Evolutionary conservation across 176 grass and related monocot species (phyloP).

Genomic region (Lolium multiflorum): DNA sequence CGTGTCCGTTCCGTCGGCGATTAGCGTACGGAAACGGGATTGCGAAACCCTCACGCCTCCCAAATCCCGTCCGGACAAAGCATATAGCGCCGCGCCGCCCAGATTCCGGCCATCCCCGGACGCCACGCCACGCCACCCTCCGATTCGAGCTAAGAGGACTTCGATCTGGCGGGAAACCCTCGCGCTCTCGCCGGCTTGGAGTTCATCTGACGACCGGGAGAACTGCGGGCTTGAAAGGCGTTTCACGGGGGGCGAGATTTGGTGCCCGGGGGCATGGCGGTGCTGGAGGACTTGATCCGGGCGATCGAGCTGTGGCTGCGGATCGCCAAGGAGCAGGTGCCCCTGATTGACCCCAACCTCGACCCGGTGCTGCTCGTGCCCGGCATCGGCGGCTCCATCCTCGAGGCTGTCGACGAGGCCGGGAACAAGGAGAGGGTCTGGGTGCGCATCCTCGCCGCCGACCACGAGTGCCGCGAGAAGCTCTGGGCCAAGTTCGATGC

Average conservation of each 20-base stretch:
- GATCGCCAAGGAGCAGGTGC: constrained; percentile 58
- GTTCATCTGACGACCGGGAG: neutral
- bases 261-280: constrained; percentile 32
- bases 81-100: neutral
- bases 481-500: constrained; percentile 92
- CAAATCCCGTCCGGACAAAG: neutral
- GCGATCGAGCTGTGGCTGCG: constrained; percentile 86
- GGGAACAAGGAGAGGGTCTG: constrained; percentile 85
- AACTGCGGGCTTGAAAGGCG: neutral
- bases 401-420: constrained; percentile 78
- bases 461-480: constrained; percentile 82
- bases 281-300: constrained; percentile 79
- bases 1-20: neutral
- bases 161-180: constrained; percentile 8
- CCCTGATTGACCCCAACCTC: constrained; percentile 68
- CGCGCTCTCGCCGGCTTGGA: neutral
- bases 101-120: neutral
- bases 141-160: neutral
- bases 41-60: constrained; percentile 38
- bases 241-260: neutral
- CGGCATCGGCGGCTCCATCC: constrained; percentile 79
- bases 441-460: constrained; percentile 85
- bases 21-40: constrained; percentile 38
- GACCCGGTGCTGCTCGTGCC: constrained; percentile 90
- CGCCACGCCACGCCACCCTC: neutral